phyloP scores from a whole-genome alignment of 2,329 filamentous ascomycete genomes.

The Colletotrichum sidae region DNA sequence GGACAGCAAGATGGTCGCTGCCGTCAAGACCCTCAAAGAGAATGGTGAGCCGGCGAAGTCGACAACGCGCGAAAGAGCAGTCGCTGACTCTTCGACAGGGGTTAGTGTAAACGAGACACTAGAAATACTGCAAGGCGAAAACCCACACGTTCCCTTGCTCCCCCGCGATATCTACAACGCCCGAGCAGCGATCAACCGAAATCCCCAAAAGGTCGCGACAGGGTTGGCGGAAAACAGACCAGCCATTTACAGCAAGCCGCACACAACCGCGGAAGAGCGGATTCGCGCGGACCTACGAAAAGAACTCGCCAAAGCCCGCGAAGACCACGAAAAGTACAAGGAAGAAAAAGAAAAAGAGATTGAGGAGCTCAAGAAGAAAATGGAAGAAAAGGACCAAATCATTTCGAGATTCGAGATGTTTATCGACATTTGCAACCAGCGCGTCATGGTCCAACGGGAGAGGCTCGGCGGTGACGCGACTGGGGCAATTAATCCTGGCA shows the following conservation, averaged over 20 bases:
- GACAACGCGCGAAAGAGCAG: conserved; percentile 23
- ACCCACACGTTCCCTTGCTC: conserved; percentile 72
- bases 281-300: conserved; percentile 71
- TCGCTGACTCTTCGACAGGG: conserved; percentile 59
- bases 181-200: conserved; percentile 73
- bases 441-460: conserved; percentile 73
- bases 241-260: conserved; percentile 75
- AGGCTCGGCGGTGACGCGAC: conserved; percentile 50
- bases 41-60: conserved; percentile 61
- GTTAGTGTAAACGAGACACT: conserved; percentile 75
- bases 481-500: conserved; percentile 21
- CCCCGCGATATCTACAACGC: conserved; percentile 77
- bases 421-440: conserved; percentile 75
- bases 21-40: conserved; percentile 74
- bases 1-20: conserved; percentile 75
- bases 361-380: conserved; percentile 66
- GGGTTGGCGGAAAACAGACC: conserved; percentile 71
- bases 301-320: conserved; percentile 68
- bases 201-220: conserved; percentile 70
- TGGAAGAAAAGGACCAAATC: conserved; percentile 72
- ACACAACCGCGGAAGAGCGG: conserved; percentile 71
- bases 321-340: conserved; percentile 66
- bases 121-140: conserved; percentile 72
- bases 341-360: conserved; percentile 69
- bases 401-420: conserved; percentile 77